Percentiles rank a stretch among this genome's conserved stretches.
Evolutionary conservation across 1,284 basidiomycete genomes (phyloP).

Genomic region (Xanthoconium separans): DNA sequence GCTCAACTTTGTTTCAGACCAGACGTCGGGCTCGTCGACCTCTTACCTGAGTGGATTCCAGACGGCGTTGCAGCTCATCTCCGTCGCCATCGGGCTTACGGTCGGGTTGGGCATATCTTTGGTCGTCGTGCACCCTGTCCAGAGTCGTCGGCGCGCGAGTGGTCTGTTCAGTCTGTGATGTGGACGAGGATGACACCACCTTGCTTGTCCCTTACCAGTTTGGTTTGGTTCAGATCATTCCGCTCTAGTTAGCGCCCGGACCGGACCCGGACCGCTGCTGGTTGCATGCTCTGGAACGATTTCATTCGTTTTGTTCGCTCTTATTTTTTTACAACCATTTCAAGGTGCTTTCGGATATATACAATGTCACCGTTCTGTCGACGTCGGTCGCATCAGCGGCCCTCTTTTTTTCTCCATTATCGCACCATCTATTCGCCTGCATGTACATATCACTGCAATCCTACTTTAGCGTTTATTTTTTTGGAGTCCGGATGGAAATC

Average conservation of each 20-base stretch:
- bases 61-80: constrained; percentile 63
- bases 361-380: not conserved
- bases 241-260: too few species aligned
- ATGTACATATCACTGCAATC: not conserved
- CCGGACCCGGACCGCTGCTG: too few species aligned
- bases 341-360: not conserved
- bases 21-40: constrained; percentile 46
- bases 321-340: not conserved
- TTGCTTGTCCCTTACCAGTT: too few species aligned
- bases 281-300: not conserved
- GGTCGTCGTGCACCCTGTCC: constrained; percentile 58
- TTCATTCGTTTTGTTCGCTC: not conserved
- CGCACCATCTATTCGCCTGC: not conserved
- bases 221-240: too few species aligned
- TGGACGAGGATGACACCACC: too few species aligned
- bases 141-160: constrained; percentile 52
- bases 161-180: constrained; percentile 43
- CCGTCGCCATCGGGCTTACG: constrained; percentile 63
- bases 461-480: too few species aligned
- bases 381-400: too few species aligned
- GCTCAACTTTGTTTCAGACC: constrained; percentile 68
- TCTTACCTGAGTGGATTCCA: constrained; percentile 68
- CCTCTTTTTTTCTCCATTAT: too few species aligned
- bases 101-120: constrained; percentile 71
- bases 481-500: too few species aligned